Base-by-base conservation (phyloP, 2,329 filamentous ascomycete species). In the Fusarium sp. region DNA sequence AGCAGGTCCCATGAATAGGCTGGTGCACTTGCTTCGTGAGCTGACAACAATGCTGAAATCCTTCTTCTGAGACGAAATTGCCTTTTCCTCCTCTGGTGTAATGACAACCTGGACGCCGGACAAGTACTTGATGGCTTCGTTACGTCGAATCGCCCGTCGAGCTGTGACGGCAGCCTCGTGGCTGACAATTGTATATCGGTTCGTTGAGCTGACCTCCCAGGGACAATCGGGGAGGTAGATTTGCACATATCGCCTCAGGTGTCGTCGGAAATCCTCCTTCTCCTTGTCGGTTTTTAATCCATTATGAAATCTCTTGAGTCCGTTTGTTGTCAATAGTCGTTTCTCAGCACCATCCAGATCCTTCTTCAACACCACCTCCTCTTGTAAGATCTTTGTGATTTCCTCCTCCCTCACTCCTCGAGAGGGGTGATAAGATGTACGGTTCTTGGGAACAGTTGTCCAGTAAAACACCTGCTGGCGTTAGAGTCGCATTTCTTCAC, bases 31-130 rank as follows among this genome's bases (percentile, higher is more conserved):
- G 80, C 92, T 95, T 60, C 96, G 87, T 70, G 93, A 95, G 65
- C 94, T 97, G 75, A 97, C 92, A 32, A 99, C 94, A 67, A 99
- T 94, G 77, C 94, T 97, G 78, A 99, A 99, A 76, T 99, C 96
- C 75, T 95, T 94, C 76, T 96, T 92, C 62, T 89, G 90, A 67
- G 90, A 80, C 26, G 93, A 91, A 59, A 98, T 87, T 57, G 92
- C 89, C 64, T 89, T 86, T 76, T 98, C 96, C 78, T 99, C 95
- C 76, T 97, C 92, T 32, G 92, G 90, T 0, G 94, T 97, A 82
- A 99, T 96, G 39, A 92, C 87, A 24, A 99, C 95, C 75, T 97
- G 92, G 14, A 96, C 96, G 3, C 96, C 96, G 9, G 89, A 91
- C 9, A 99, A 85, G 76, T 97, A 97, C 79, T 94, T 97, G 81